These are phyloP conservation scores for Mimosa bimucronata DNA, from an alignment of 306 rosid genomes.

Conservation along the genomic window DNA sequence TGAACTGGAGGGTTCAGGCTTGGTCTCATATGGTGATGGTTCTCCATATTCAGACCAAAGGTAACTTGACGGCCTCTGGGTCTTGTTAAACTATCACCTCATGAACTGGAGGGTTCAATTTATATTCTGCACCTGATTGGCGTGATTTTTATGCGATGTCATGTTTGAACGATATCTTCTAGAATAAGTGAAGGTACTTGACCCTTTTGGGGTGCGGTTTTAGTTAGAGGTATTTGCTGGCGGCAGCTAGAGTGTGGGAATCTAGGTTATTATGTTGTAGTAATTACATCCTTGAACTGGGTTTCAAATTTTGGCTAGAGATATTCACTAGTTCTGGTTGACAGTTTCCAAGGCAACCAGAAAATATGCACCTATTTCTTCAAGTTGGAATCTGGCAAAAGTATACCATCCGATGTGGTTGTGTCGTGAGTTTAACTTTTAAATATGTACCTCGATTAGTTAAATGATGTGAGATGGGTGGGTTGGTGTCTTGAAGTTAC, in stretches of 20 bases:
- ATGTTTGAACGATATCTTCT: constrained; percentile 42
- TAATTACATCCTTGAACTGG: constrained; percentile 19
- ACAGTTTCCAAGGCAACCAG: not conserved
- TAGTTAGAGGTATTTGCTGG: constrained; percentile 35
- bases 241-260: constrained; percentile 11
- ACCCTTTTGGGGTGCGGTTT: constrained; percentile 18
- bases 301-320: constrained; percentile 23
- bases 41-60: constrained; percentile 53
- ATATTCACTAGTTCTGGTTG: not conserved
- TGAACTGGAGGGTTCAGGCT: constrained; percentile 43
- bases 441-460: not conserved
- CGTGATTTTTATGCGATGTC: constrained; percentile 21
- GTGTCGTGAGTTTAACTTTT: not conserved
- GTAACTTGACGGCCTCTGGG: not conserved
- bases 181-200: constrained; percentile 34
- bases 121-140: not conserved
- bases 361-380: not conserved
- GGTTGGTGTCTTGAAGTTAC: not conserved
- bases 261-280: constrained; percentile 9
- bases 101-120: constrained; percentile 11
- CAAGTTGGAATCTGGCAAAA: not conserved
- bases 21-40: constrained; percentile 82
- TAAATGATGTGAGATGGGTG: not conserved
- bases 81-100: not conserved
- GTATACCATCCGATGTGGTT: not conserved